Percentiles rank a stretch among this genome's conserved stretches.
Evolutionary conservation across 2,329 filamentous ascomycete species (phyloP).

Genomic region (Apiospora malaysiana): DNA sequence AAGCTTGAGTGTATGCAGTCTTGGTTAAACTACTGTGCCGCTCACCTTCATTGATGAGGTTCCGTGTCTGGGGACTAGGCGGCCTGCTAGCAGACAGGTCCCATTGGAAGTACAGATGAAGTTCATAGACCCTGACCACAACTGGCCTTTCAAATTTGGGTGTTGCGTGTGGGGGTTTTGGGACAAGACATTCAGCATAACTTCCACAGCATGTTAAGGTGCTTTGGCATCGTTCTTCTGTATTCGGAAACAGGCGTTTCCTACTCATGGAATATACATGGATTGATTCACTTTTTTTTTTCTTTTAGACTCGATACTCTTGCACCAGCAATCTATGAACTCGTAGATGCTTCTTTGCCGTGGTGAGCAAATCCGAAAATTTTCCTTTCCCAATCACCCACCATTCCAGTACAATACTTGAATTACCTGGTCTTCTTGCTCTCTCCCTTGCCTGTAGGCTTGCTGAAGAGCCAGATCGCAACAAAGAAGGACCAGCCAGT

Average conservation of each 20-base stretch:
- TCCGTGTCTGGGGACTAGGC: too few species aligned
- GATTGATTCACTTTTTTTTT: neutral
- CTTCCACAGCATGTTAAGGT: too few species aligned
- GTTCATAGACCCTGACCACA: neutral
- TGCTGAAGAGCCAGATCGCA: constrained; percentile 81
- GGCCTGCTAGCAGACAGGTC: too few species aligned
- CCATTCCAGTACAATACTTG: neutral
- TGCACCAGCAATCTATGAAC: neutral
- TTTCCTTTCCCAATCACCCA: neutral
- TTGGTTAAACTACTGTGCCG: too few species aligned
- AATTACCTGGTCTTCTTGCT: constrained; percentile 22
- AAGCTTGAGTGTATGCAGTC: too few species aligned
- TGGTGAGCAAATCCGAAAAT: neutral
- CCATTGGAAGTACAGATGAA: neutral
- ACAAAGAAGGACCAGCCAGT: constrained; percentile 86
- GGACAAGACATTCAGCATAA: too few species aligned
- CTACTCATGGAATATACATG: constrained; percentile 13
- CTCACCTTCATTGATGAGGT: too few species aligned
- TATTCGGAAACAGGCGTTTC: constrained; percentile 2
- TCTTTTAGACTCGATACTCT: neutral
- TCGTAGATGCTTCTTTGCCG: neutral
- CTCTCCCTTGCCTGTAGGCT: constrained; percentile 44
- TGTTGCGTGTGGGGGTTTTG: too few species aligned
- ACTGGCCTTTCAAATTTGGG: neutral
- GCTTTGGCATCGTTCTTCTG: neutral